Evolutionary conservation across 176 grass and related monocot species (phyloP), one percentile per base, ranked within the genome.

Genomic region (Bonia amplexicaulis): DNA sequence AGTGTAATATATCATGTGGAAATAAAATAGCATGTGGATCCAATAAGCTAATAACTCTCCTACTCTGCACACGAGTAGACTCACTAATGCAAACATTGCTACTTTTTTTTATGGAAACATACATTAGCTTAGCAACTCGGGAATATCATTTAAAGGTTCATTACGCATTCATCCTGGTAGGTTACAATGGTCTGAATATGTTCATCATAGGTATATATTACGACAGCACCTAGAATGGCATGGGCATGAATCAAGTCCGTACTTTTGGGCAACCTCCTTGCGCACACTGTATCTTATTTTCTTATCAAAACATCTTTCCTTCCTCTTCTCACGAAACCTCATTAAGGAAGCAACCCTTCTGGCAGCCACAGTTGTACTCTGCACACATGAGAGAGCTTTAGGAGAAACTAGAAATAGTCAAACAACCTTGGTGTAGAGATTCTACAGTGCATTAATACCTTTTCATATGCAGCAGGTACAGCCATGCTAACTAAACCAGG

Each of bases 191-290:
- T 47, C 14, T 25, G n/a, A 27, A 75, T 53, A 42, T 27, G 57
- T 29, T 71, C 35, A 40, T 31, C 37, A 72, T 17, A 6, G 5
- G 20, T 26, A 70, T 57, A 48, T 46, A 71, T 72, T 74, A 80
- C 2, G 22, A 63, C 26, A 77, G n/a, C 16, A 44, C 22, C 10
- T 58, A 75, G 25, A 71, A 82, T 74, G 27, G 55, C 31, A 87
- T 58, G 51, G 72, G 33, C 45, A 64, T 42, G 77, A 68, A 67
- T 70, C 47, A 19, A 81, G 14, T 75, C 40, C 74, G 33, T 94
- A 90, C 93, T 89, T 94, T 89, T 90, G 93, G 63, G 93, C 93
- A 80, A 92, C 90, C 37, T 94, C 93, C 87, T 94, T 92, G 69
- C 90, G 90, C 26, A 94, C 93, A 88, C 46, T 87, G 73, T 94